Evolutionary conservation across 2,329 filamentous ascomycete species (phyloP), one percentile per base, ranked within the genome.

Genomic region (Dissoconium aciculare): DNA sequence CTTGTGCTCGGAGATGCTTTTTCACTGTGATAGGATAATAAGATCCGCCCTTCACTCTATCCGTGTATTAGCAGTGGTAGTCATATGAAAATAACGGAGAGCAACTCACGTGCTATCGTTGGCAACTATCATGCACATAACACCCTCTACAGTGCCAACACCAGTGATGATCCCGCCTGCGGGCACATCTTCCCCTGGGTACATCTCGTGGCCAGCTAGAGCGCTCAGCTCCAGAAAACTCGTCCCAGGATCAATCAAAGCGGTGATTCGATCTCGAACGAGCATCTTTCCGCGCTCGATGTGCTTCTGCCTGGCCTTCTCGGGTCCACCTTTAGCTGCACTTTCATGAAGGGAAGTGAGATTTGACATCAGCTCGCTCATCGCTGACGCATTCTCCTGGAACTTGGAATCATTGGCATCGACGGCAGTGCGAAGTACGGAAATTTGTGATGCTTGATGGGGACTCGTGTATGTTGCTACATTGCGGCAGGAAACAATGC

Each of bases 21-120:
- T 94, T 94, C 36, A 95, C 82, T 0, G 87, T 98, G 45, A 95
- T 83, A 2, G 87, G 87, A 52, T 87, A 95, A 59, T 98, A 98
- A 2, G 87, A 92, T 14, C 87, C 87, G 31, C 87, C 87, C 60
- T 95, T 98, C 50, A 95, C 87, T 11, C 46, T 52, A 30, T 31
- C 26, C 21, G 8, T 23, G 8, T n/a, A 39, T 47, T 32, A 46
- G 38, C 19, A 32, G 14, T 3, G 15, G 3, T 10, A 3, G 4
- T 17, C 2, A 11, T 10, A 11, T 2, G 14, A 23, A 14, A 15
- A 15, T 32, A 11, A 23, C 3, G 10, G 4, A 11, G 4, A 5
- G 8, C 17, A 12, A 43, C 44, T 27, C 54, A 50, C 36, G 87
- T 94, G 60, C 82, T 91, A 54, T 94, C 87, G 53, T 95, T 94